Percentiles rank a stretch among this genome's conserved stretches.
Evolutionary conservation across 345 rosid genomes (phyloP).

Genomic region (Pugionium cornutum): DNA sequence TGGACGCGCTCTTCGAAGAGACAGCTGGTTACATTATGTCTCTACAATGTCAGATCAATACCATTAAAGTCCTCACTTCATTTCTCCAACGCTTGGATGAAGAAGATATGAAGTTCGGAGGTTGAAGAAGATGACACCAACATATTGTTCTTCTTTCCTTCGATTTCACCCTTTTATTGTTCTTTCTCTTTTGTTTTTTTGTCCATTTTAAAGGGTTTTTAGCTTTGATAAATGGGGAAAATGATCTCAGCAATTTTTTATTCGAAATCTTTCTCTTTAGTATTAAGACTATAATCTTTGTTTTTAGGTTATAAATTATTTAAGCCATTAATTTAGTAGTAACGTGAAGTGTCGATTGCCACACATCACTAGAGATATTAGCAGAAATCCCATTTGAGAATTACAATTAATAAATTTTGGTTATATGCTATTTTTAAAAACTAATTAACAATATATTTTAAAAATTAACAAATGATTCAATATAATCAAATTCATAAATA

Average conservation of each 20-base stretch:
- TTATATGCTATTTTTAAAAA: too few species aligned
- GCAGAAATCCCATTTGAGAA: conserved; percentile 33
- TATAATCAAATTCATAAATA: too few species aligned
- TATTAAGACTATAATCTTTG: neutral
- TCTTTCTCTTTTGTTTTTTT: neutral
- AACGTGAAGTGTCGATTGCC: neutral
- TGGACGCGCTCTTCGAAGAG: conserved; percentile 65
- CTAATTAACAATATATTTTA: too few species aligned
- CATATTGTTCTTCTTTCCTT: conserved; percentile 7
- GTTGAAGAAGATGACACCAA: conserved; percentile 38
- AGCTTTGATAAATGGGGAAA: conserved; percentile 34
- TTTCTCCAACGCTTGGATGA: conserved; percentile 55
- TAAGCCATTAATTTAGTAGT: too few species aligned
- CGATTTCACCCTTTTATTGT: neutral
- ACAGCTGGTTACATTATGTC: conserved; percentile 69
- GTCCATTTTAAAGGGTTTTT: neutral
- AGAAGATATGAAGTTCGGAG: conserved; percentile 59
- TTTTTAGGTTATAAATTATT: neutral
- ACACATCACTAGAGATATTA: neutral
- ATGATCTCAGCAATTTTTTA: conserved; percentile 34
- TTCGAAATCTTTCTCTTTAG: conserved; percentile 34
- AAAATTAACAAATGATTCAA: too few species aligned
- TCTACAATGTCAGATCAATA: conserved; percentile 60
- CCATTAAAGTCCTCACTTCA: conserved; percentile 54
- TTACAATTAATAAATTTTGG: conserved; percentile 22